Conservation (phyloP, 164 flowering plant genomes). For the Protea cynaroides region DNA sequence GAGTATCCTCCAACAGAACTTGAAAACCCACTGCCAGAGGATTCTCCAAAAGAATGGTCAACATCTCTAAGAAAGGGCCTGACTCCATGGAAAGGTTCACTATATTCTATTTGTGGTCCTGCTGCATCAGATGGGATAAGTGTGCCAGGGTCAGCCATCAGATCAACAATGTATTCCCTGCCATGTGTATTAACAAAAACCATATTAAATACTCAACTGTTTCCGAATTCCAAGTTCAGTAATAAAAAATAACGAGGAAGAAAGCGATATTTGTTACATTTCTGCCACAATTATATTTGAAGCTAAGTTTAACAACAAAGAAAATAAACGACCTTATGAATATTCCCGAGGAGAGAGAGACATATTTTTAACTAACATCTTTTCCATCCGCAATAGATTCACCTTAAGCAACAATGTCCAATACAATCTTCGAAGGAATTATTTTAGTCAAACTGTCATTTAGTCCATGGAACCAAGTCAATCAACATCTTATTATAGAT, state of each 20-base stretch:
- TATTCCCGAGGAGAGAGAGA: background rate
- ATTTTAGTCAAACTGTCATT: background rate
- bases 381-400: background rate
- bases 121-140: constrained; percentile 90
- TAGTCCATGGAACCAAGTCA: too few relatives aligned
- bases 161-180: constrained; percentile 97
- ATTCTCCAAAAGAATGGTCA: constrained; percentile 35
- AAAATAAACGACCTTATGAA: background rate
- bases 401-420: background rate
- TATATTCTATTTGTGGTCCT: constrained; percentile 46
- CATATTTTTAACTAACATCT: background rate
- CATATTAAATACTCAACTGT: constrained; percentile 6
- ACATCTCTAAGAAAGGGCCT: constrained; percentile 48
- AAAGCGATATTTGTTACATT: background rate
- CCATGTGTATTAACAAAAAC: constrained; percentile 17
- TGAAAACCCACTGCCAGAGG: constrained; percentile 49
- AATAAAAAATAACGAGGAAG: background rate
- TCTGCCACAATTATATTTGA: background rate
- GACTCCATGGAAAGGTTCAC: constrained; percentile 37
- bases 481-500: background rate
- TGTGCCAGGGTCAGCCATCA: constrained; percentile 95
- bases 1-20: constrained; percentile 45
- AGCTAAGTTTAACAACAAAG: background rate
- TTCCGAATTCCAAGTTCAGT: background rate
- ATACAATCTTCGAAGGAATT: background rate